Percentiles rank a stretch among this genome's conserved stretches.
These are phyloP conservation scores for Suhomyces faveliae DNA, from an alignment of 805 yeast species.

Conservation along the genomic window DNA sequence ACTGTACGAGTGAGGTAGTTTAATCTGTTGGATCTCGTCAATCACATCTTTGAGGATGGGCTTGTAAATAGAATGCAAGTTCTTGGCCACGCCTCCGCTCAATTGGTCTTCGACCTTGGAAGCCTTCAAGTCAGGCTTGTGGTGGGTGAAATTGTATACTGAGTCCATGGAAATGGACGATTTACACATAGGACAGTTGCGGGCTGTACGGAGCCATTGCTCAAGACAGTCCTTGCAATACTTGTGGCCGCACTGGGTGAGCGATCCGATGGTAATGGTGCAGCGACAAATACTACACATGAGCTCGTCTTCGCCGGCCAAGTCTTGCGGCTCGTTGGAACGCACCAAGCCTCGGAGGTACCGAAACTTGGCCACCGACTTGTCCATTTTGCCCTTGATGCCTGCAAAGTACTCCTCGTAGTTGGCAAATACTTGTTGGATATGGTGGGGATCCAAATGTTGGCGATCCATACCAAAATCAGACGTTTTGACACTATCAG, in stretches of 20 bases:
- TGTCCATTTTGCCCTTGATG: constrained; percentile 20
- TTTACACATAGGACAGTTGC: constrained; percentile 83
- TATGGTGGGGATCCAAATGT: constrained; percentile 19
- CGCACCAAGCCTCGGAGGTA: constrained; percentile 31
- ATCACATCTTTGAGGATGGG: constrained; percentile 43
- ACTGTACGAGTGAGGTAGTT: constrained; percentile 55
- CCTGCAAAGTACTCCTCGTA: background rate
- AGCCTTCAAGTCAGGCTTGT: constrained; percentile 51
- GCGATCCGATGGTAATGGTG: constrained; percentile 67
- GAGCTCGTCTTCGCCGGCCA: constrained; percentile 29
- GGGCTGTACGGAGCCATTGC: constrained; percentile 63
- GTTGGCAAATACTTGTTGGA: constrained; percentile 1
- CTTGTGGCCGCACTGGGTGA: constrained; percentile 89
- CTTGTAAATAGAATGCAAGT: constrained; percentile 43
- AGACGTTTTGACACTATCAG: constrained; percentile 65
- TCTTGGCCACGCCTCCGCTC: constrained; percentile 9
- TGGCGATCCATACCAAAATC: constrained; percentile 32
- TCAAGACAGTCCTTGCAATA: constrained; percentile 80
- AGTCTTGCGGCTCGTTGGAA: background rate
- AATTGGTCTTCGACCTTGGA: constrained; percentile 35
- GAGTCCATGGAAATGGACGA: constrained; percentile 46
- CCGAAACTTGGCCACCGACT: constrained; percentile 33
- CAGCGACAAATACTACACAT: constrained; percentile 79
- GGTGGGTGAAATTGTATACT: constrained; percentile 67
- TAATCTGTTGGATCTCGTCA: constrained; percentile 40